A percentile compares a stretch with the other conserved stretches of the same genome.
These are phyloP conservation scores for Fragaria nilgerrensis DNA, from an alignment of 306 rosid genomes.

Conservation along the genomic window DNA sequence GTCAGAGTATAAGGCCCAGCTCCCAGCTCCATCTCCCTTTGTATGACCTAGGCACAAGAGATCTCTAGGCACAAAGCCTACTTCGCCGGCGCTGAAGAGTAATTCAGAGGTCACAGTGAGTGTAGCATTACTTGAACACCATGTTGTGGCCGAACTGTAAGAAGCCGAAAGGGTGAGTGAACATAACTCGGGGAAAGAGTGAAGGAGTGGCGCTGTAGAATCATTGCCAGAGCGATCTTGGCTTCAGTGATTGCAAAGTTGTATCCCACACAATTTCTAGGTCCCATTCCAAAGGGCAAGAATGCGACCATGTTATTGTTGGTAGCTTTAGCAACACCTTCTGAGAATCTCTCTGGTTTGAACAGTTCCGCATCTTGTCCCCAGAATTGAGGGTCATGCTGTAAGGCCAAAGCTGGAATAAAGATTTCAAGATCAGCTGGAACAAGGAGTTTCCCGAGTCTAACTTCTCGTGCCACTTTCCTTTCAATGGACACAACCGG, in stretches of 20 bases:
- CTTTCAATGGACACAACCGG: slow-evolving; percentile 14
- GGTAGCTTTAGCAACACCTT: slow-evolving; percentile 26
- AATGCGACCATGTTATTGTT: slow-evolving; percentile 23
- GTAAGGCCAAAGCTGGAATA: slow-evolving; percentile 17
- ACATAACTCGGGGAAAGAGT: slow-evolving; percentile 19
- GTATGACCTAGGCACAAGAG: no score
- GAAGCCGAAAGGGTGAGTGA: slow-evolving; percentile 22
- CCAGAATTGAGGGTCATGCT: slow-evolving; percentile 31
- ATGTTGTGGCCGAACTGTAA: slow-evolving; percentile 22
- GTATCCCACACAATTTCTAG: slow-evolving; percentile 24
- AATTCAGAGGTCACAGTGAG: not conserved
- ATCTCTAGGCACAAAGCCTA: no score
- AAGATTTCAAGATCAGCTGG: not conserved
- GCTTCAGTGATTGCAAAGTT: slow-evolving; percentile 25
- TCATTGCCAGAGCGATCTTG: slow-evolving; percentile 28
- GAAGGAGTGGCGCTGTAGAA: slow-evolving; percentile 26
- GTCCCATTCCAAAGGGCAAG: slow-evolving; percentile 30
- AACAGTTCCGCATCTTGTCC: slow-evolving; percentile 26
- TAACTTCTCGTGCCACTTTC: slow-evolving; percentile 8
- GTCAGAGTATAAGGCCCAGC: no score
- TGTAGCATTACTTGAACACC: slow-evolving; percentile 27
- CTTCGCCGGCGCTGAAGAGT: no score
- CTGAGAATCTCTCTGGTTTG: slow-evolving; percentile 29
- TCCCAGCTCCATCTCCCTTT: no score
- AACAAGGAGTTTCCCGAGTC: slow-evolving; percentile 14